A percentile compares a stretch with the other conserved stretches of the same genome.
Evolutionary conservation across 768 basidiomycete species (phyloP).

Genomic region (Russula compacta): DNA sequence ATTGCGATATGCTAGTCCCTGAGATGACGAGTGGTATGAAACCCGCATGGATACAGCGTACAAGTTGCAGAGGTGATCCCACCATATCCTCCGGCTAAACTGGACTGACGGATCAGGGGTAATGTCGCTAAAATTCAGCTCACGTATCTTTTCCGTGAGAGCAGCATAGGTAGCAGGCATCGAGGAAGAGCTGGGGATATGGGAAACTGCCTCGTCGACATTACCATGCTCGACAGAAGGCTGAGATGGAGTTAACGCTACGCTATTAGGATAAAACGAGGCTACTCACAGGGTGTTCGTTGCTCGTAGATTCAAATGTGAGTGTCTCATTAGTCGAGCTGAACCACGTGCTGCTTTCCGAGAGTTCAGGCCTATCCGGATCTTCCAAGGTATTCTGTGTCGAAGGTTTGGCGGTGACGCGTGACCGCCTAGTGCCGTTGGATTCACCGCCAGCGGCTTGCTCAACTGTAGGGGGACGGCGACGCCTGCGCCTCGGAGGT

Average conservation of each 20-base stretch:
- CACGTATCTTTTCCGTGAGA: background rate
- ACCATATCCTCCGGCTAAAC: slow-evolving; percentile 69
- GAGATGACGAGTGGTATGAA: slow-evolving; percentile 1
- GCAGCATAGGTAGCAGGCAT: background rate
- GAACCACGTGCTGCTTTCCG: background rate
- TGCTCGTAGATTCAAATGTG: background rate
- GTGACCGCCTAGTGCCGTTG: background rate
- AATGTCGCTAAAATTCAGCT: slow-evolving; percentile 14
- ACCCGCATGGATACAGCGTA: slow-evolving; percentile 29
- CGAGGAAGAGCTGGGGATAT: background rate
- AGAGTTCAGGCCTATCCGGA: background rate
- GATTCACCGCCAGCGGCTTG: background rate
- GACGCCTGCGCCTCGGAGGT: slow-evolving; percentile 21
- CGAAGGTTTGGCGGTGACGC: background rate
- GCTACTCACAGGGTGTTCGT: background rate
- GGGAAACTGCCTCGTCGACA: background rate
- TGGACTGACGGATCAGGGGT: slow-evolving; percentile 49
- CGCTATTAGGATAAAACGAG: background rate
- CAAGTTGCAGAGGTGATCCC: slow-evolving; percentile 56
- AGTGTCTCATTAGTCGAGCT: background rate
- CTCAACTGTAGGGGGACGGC: slow-evolving; percentile 1
- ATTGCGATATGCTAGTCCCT: slow-evolving; percentile 39
- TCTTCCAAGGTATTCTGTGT: background rate
- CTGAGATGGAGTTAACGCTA: background rate
- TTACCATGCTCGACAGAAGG: background rate